phyloP scores from a whole-genome alignment of 1,284 basidiomycete species.

The Ceraceosorus guamensis region DNA sequence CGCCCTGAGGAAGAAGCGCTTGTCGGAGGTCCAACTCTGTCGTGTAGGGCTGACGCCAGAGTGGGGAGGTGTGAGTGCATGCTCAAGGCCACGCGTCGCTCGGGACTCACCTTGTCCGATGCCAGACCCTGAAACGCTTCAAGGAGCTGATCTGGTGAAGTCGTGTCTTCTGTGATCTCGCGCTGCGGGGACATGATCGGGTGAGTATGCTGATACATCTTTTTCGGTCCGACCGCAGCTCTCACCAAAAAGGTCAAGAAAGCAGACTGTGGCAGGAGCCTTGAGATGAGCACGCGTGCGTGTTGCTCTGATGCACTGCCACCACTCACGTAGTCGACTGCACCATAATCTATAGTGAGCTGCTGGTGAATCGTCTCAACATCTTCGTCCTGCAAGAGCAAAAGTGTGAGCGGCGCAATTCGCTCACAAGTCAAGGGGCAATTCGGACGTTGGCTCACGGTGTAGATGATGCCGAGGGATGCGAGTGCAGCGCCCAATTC shows the following conservation, averaged over 20 bases:
- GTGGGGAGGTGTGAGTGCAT: too few species aligned
- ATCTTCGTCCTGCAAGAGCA: constrained; percentile 63
- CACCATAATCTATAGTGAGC: constrained; percentile 74
- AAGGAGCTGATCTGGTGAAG: constrained; percentile 80
- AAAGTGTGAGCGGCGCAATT: too few species aligned
- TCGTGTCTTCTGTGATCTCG: constrained; percentile 91
- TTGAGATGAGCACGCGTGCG: neutral
- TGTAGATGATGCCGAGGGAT: constrained; percentile 86
- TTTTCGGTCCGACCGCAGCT: neutral
- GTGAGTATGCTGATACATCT: too few species aligned
- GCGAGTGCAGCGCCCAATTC: constrained; percentile 90
- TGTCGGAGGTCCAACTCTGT: constrained; percentile 86
- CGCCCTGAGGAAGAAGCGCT: constrained; percentile 69
- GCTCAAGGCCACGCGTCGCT: too few species aligned
- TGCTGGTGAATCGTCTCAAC: constrained; percentile 77
- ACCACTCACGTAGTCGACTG: constrained; percentile 61
- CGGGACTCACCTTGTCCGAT: constrained; percentile 66
- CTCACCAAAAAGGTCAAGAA: neutral
- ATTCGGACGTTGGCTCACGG: constrained; percentile 3
- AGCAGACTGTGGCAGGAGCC: neutral
- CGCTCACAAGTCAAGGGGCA: too few species aligned
- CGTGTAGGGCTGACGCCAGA: constrained; percentile 61
- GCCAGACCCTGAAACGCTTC: constrained; percentile 90
- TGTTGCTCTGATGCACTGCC: neutral
- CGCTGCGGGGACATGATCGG: constrained; percentile 75